Evolutionary conservation across 2,329 filamentous ascomycete species (phyloP).

Genomic region (Albophoma yamanashiensis): DNA sequence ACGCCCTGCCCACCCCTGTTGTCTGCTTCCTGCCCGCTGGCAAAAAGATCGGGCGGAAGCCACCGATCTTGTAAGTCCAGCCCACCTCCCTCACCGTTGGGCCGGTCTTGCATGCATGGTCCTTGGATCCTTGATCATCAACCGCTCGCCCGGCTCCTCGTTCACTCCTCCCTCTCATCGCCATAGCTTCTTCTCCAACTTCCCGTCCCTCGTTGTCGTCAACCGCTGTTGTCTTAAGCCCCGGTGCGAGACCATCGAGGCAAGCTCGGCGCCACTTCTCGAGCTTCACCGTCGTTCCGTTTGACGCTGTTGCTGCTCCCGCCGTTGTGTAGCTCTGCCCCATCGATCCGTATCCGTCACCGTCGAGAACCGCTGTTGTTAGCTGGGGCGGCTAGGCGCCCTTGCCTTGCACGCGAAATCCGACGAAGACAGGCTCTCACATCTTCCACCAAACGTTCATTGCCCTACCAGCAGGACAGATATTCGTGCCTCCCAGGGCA

Average conservation of each 20-base stretch:
- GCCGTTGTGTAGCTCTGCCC: no score
- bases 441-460: background rate
- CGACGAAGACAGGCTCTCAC: background rate
- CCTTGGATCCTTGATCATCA: background rate
- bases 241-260: background rate
- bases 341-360: background rate
- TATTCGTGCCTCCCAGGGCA: background rate
- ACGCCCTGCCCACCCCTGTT: background rate
- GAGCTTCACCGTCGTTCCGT: background rate
- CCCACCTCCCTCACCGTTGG: background rate
- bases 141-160: background rate
- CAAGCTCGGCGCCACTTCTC: background rate
- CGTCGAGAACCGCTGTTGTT: background rate
- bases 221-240: background rate
- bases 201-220: background rate
- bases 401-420: background rate
- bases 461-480: background rate
- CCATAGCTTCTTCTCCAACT: background rate
- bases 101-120: background rate
- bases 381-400: background rate
- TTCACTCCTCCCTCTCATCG: background rate
- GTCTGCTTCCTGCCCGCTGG: background rate
- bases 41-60: constrained; percentile 7
- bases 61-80: constrained; percentile 3
- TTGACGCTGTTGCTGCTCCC: background rate